phyloP scores from a whole-genome alignment of 495 filamentous ascomycete species.

The Penicillium psychrofluorescens region DNA sequence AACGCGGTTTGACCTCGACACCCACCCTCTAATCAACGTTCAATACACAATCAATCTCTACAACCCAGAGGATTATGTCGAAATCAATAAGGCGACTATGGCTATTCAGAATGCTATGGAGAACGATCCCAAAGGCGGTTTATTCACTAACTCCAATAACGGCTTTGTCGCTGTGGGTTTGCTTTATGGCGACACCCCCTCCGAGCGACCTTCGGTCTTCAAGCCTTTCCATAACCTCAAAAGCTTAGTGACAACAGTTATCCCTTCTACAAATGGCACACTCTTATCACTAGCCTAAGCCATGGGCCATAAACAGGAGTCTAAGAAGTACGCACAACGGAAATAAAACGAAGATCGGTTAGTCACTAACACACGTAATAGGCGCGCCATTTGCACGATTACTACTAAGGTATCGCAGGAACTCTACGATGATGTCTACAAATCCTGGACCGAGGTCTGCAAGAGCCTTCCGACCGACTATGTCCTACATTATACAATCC shows the following conservation, averaged over 20 bases:
- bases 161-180: constrained; percentile 16
- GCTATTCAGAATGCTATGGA: no score
- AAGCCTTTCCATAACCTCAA: constrained; percentile 10
- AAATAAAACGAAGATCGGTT: neutral
- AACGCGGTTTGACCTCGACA: no score
- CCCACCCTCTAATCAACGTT: no score
- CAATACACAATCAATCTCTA: no score
- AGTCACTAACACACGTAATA: neutral
- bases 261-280: constrained; percentile 5
- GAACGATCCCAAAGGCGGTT: constrained; percentile 5
- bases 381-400: constrained; percentile 5
- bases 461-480: constrained; percentile 2
- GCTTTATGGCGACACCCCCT: constrained; percentile 13
- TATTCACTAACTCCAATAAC: constrained; percentile 13
- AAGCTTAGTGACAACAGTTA: constrained; percentile 3
- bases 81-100: no score
- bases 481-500: constrained; percentile 7
- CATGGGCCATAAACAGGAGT: neutral
- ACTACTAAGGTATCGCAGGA: constrained; percentile 8
- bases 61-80: no score
- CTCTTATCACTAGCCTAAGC: constrained; percentile 7
- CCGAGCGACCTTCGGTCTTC: constrained; percentile 12
- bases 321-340: neutral
- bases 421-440: constrained; percentile 10
- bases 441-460: neutral